A percentile compares a stretch with the other conserved stretches of the same genome.
phyloP scores from a whole-genome alignment of 2,329 filamentous ascomycete genomes.

The Penicillium sp. region DNA sequence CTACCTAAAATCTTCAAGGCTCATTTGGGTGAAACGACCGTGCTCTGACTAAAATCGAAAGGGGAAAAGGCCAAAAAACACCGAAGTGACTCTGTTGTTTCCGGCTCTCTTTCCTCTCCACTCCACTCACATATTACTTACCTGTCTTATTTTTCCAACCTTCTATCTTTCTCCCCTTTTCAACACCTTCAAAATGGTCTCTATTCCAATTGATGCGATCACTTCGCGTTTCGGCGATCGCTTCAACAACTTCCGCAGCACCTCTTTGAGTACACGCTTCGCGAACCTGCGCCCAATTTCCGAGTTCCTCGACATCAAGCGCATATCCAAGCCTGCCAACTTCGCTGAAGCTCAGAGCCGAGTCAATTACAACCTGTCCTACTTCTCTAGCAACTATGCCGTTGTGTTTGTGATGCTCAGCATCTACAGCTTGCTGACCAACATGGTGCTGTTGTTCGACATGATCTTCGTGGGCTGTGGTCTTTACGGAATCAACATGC shows the following conservation, averaged over 20 bases:
- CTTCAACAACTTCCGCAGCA: constrained; percentile 77
- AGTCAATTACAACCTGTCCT: constrained; percentile 93
- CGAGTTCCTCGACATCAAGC: constrained; percentile 96
- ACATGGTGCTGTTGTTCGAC: constrained; percentile 82
- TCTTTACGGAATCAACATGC: constrained; percentile 87
- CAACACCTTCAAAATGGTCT: constrained; percentile 63
- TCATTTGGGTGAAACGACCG: neutral
- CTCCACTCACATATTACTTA: neutral
- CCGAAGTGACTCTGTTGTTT: constrained; percentile 7
- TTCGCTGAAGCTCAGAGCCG: constrained; percentile 86
- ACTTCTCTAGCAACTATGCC: constrained; percentile 98
- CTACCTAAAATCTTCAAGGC: neutral
- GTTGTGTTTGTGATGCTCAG: constrained; percentile 91
- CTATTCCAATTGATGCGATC: constrained; percentile 86
- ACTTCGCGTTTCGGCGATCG: constrained; percentile 91
- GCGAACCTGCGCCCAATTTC: constrained; percentile 85
- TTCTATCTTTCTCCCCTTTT: neutral
- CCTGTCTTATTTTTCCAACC: neutral
- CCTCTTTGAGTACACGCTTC: constrained; percentile 77
- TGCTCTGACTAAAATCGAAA: constrained; percentile 4
- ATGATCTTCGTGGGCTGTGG: constrained; percentile 83
- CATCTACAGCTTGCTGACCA: constrained; percentile 92
- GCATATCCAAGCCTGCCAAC: constrained; percentile 87
- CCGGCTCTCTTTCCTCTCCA: neutral
- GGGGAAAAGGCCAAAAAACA: constrained; percentile 9